phyloP scores from a whole-genome alignment of 345 rosid species.

The Theobroma cacao region DNA sequence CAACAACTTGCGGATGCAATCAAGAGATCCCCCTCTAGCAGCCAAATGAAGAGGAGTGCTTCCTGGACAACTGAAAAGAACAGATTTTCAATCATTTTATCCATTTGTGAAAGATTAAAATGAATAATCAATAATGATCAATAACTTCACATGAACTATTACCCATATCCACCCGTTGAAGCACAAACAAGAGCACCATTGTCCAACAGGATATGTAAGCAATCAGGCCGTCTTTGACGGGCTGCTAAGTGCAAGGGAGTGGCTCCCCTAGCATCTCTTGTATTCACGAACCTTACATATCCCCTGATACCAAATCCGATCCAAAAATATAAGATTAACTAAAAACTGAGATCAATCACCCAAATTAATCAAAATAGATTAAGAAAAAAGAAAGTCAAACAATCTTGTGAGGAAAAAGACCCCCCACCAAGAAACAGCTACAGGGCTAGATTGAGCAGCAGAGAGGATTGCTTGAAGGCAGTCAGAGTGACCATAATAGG shows the following conservation, averaged over 20 bases:
- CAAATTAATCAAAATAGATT: background rate
- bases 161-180: conserved; percentile 92
- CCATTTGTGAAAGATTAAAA: background rate
- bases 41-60: conserved; percentile 99
- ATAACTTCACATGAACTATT: conserved; percentile 21
- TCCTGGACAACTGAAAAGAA: conserved; percentile 63
- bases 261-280: conserved; percentile 89
- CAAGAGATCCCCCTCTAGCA: conserved; percentile 96
- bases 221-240: conserved; percentile 79
- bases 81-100: conserved; percentile 15
- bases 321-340: background rate
- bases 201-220: conserved; percentile 77
- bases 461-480: conserved; percentile 82
- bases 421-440: conserved; percentile 76
- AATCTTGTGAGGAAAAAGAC: conserved; percentile 3
- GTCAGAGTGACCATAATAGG: conserved; percentile 79
- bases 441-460: conserved; percentile 75
- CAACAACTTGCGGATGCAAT: conserved; percentile 80
- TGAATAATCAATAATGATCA: background rate
- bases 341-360: background rate
- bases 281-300: conserved; percentile 84
- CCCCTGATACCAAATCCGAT: conserved; percentile 57
- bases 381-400: background rate
- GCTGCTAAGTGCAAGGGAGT: conserved; percentile 97
- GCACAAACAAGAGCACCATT: conserved; percentile 96